A percentile compares a stretch with the other conserved stretches of the same genome.
phyloP scores from a whole-genome alignment of 1,284 basidiomycete species.

The Cutaneotrichosporon mucoides region DNA sequence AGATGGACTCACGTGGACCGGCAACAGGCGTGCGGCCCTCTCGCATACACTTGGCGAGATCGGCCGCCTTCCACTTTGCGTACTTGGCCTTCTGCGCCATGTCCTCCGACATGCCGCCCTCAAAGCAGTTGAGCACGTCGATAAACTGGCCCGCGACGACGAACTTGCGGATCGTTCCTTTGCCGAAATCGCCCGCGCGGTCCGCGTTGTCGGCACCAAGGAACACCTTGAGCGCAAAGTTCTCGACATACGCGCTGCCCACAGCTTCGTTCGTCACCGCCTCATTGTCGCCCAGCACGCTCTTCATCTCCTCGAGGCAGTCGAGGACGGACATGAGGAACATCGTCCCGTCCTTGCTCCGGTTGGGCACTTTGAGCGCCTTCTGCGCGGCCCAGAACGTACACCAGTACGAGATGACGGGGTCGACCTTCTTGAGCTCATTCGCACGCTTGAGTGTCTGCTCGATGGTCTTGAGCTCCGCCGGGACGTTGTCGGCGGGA shows the following conservation, averaged over 20 bases:
- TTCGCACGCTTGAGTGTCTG: conserved; percentile 86
- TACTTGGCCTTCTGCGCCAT: conserved; percentile 51
- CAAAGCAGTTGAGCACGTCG: conserved; percentile 46
- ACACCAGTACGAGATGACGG: conserved; percentile 94
- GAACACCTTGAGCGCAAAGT: conserved; percentile 89
- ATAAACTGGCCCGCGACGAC: conserved; percentile 49
- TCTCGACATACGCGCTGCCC: conserved; percentile 84
- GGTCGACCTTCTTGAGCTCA: conserved; percentile 75
- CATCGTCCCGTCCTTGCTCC: conserved; percentile 61
- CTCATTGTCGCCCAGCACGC: conserved; percentile 67
- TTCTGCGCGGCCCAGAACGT: conserved; percentile 82
- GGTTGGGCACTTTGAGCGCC: conserved; percentile 66
- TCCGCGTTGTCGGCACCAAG: conserved; percentile 78
- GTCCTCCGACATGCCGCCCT: conserved; percentile 46
- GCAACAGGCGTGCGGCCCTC: conserved; percentile 43
- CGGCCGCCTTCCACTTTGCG: conserved; percentile 50
- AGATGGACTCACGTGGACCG: conserved; percentile 49
- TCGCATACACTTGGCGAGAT: conserved; percentile 47
- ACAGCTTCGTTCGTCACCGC: conserved; percentile 77
- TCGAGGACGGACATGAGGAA: conserved; percentile 73
- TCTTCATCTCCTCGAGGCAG: conserved; percentile 74
- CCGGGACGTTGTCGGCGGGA: conserved; percentile 43
- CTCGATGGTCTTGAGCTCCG: conserved; percentile 55
- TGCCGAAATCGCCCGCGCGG: conserved; percentile 66
- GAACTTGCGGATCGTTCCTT: conserved; percentile 49